Conservation (phyloP, 1,284 basidiomycete genomes). For the Takashimella tepidaria region DNA sequence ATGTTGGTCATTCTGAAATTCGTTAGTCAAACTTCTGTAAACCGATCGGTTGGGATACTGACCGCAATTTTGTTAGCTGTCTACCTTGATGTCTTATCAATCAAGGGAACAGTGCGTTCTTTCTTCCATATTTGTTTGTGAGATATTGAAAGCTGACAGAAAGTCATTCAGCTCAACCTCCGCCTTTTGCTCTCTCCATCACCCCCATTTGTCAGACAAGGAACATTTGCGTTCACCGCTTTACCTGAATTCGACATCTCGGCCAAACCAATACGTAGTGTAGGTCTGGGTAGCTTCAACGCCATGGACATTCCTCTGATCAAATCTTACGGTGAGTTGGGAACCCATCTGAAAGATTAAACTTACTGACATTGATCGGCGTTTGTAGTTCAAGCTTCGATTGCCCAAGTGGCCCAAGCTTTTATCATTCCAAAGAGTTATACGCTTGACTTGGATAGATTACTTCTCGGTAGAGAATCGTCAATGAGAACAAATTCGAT, state of each 20-base stretch:
- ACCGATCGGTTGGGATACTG: too few relatives aligned
- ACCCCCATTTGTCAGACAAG: constrained; percentile 45
- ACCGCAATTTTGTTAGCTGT: too few relatives aligned
- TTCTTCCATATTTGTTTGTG: too few relatives aligned
- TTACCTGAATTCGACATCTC: constrained; percentile 47
- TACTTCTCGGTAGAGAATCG: constrained; percentile 42
- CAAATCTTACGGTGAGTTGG: constrained; percentile 44
- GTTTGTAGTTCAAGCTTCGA: constrained; percentile 40
- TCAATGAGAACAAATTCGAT: constrained; percentile 34
- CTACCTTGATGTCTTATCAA: constrained; percentile 37
- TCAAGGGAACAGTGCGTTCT: constrained; percentile 35
- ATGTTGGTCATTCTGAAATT: constrained; percentile 41
- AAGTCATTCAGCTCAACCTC: constrained; percentile 30
- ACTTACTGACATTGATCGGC: constrained; percentile 2
- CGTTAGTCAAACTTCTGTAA: too few relatives aligned
- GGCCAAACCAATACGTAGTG: constrained; percentile 40
- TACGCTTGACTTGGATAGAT: constrained; percentile 45
- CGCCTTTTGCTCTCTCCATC: constrained; percentile 44
- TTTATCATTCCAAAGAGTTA: constrained; percentile 46
- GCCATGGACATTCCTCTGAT: constrained; percentile 46
- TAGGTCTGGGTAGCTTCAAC: constrained; percentile 36
- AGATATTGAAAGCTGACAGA: constrained; percentile 17
- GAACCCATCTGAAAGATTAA: too few relatives aligned
- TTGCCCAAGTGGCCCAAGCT: constrained; percentile 39
- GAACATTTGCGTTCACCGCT: constrained; percentile 41